These are phyloP conservation scores for Talinum fruticosum DNA, from an alignment of 148 eudicot species.

Conservation along the genomic window DNA sequence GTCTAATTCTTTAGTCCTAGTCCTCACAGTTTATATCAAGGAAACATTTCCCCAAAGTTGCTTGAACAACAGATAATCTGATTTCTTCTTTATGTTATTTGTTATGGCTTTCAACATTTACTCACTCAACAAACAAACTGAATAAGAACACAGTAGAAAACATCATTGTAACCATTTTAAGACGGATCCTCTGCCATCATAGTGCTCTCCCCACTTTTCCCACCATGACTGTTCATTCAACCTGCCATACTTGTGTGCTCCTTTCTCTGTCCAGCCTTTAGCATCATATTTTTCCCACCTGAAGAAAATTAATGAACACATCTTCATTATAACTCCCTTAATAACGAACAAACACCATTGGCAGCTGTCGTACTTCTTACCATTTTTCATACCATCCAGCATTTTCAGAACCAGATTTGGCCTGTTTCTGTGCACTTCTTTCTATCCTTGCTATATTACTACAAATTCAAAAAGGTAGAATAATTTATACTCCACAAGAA, in stretches of 20 bases:
- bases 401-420: conserved; percentile 93
- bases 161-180: conserved; percentile 64
- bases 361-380: conserved; percentile 37
- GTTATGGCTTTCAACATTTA: not conserved
- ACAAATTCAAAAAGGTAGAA: conserved; percentile 28
- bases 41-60: not conserved
- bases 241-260: conserved; percentile 95
- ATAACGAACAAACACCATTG: not conserved
- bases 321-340: not conserved
- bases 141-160: not conserved
- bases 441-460: conserved; percentile 94
- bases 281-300: conserved; percentile 99
- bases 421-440: conserved; percentile 97
- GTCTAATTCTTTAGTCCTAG: not conserved
- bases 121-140: not conserved
- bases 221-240: conserved; percentile 99
- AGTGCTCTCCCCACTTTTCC: conserved; percentile 99
- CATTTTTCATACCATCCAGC: conserved; percentile 99
- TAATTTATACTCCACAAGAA: not conserved
- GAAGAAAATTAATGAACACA: conserved; percentile 14
- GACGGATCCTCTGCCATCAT: conserved; percentile 98
- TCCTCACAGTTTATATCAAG: not conserved
- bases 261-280: conserved; percentile 99
- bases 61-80: not conserved
- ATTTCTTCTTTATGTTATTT: conserved; percentile 4